Evolutionary conservation across 768 basidiomycete genomes (phyloP).

Genomic region (Galerina marginata): DNA sequence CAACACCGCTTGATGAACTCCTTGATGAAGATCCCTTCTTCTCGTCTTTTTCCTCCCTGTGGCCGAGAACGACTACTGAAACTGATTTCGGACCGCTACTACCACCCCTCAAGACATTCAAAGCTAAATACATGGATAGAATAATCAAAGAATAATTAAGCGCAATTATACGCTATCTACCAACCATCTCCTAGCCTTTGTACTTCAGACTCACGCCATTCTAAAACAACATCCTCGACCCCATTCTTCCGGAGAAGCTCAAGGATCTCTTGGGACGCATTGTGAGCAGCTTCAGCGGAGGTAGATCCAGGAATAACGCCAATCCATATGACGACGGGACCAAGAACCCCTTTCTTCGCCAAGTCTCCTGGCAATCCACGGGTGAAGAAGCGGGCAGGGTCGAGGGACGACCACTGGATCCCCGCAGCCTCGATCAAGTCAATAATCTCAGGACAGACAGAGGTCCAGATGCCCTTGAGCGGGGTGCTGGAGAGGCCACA

Average conservation of each 20-base stretch:
- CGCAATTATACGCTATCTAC: too few relatives aligned
- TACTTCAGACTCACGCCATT: constrained; percentile 39
- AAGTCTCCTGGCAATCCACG: constrained; percentile 25
- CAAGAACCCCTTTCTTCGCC: constrained; percentile 33
- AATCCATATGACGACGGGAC: constrained; percentile 46
- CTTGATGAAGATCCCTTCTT: too few relatives aligned
- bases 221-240: constrained; percentile 40
- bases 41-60: too few relatives aligned
- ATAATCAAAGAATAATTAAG: too few relatives aligned
- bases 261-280: constrained; percentile 42
- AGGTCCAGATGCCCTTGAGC: constrained; percentile 46
- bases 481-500: constrained; percentile 43
- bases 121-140: too few relatives aligned
- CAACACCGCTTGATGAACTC: too few relatives aligned
- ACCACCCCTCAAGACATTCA: too few relatives aligned
- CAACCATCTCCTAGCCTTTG: too few relatives aligned
- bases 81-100: too few relatives aligned
- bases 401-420: constrained; percentile 31
- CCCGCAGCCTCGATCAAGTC: constrained; percentile 36
- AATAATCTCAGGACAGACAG: constrained; percentile 42
- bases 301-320: constrained; percentile 39
- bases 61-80: too few relatives aligned
- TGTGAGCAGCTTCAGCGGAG: constrained; percentile 39
- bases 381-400: constrained; percentile 42
- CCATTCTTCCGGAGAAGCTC: constrained; percentile 34